phyloP scores from a whole-genome alignment of 2,329 filamentous ascomycete genomes.

The Calonectria crousiana region DNA sequence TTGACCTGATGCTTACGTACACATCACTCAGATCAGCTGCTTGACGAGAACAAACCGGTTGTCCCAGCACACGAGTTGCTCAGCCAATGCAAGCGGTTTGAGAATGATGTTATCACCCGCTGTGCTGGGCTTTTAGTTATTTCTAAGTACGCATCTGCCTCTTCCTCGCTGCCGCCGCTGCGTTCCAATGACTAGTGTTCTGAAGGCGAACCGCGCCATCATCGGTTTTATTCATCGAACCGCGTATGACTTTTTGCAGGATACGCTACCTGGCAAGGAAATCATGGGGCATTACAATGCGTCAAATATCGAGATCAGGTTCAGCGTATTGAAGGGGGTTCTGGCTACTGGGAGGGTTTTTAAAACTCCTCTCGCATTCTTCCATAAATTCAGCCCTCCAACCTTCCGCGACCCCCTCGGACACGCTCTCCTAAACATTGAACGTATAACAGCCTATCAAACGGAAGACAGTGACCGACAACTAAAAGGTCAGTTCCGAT shows the following conservation, averaged over 20 bases:
- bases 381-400: too few species aligned
- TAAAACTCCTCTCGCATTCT: not conserved
- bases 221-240: constrained; percentile 9
- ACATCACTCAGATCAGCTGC: not conserved
- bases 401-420: not conserved
- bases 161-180: not conserved
- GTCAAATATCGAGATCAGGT: not conserved
- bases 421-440: not conserved
- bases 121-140: not conserved
- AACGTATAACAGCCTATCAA: not conserved
- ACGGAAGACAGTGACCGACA: not conserved
- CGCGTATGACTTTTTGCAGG: constrained; percentile 1
- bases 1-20: not conserved
- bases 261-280: not conserved
- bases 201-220: too few species aligned
- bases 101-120: not conserved
- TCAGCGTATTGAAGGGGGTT: not conserved
- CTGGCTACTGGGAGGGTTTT: not conserved
- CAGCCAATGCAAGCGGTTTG: not conserved
- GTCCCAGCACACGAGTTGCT: not conserved
- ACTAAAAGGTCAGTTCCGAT: not conserved
- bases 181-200: not conserved
- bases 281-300: not conserved
- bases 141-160: fast-evolving
- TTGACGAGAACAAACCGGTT: not conserved